Evolutionary conservation across 2,329 filamentous ascomycete species (phyloP).

Genomic region (Cladorrhinum sp.): DNA sequence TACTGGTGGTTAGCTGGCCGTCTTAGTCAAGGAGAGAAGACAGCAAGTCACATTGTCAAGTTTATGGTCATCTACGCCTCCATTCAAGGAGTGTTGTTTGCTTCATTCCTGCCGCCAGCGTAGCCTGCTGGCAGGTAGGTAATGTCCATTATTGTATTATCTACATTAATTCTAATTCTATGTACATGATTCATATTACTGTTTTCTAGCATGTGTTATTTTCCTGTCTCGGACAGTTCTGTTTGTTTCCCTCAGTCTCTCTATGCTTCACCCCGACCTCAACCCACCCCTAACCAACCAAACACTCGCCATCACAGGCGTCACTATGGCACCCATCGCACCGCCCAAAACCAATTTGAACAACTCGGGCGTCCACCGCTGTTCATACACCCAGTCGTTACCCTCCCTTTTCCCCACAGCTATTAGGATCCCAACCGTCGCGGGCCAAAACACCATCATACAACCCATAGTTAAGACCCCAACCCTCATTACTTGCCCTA

Average conservation of each 20-base stretch:
- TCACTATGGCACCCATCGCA: conserved; percentile 44
- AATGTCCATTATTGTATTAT: background rate
- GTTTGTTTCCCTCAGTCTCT: background rate
- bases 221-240: background rate
- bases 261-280: too few relatives aligned
- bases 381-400: conserved; percentile 43
- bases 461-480: conserved; percentile 36
- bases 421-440: conserved; percentile 42
- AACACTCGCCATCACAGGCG: conserved; percentile 47
- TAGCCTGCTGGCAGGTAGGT: conserved; percentile 40
- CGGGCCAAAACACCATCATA: conserved; percentile 45
- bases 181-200: background rate
- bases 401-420: conserved; percentile 35
- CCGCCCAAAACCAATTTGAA: conserved; percentile 51
- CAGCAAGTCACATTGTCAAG: conserved; percentile 45
- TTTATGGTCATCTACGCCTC: conserved; percentile 79
- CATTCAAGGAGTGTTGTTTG: conserved; percentile 53
- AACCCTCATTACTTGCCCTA: conserved; percentile 36
- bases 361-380: conserved; percentile 45
- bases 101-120: conserved; percentile 84
- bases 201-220: too few relatives aligned
- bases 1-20: conserved; percentile 71
- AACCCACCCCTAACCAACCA: conserved; percentile 51
- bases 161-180: background rate
- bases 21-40: conserved; percentile 34